Conservation (phyloP, 2,329 filamentous ascomycete species). For the Microcyclospora pomicola region DNA sequence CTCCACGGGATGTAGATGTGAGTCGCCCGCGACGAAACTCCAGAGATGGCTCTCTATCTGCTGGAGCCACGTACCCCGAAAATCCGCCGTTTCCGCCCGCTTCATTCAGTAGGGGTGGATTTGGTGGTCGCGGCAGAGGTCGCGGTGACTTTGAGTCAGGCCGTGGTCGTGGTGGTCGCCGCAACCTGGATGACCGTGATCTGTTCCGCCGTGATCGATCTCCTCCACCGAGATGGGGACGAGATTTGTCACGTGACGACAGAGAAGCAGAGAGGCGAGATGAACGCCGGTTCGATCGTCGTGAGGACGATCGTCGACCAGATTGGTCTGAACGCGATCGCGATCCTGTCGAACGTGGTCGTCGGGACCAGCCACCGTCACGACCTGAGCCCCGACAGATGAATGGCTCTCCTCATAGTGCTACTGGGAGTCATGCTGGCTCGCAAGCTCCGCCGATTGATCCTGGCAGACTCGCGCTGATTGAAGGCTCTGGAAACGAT, state of each 20-base stretch:
- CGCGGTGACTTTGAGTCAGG: conserved; percentile 38
- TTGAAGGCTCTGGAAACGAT: conserved; percentile 19
- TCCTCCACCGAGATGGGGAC: conserved; percentile 41
- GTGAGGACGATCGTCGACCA: conserved; percentile 28
- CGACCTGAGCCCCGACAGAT: conserved; percentile 17
- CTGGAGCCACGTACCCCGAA: conserved; percentile 58
- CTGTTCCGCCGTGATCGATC: conserved; percentile 41
- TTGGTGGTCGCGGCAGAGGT: conserved; percentile 30
- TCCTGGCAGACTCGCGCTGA: conserved; percentile 19
- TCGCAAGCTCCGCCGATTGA: conserved; percentile 17
- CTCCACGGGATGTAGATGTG: conserved; percentile 50
- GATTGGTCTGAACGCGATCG: conserved; percentile 26
- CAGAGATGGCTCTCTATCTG: conserved; percentile 58
- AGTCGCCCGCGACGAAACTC: conserved; percentile 55
- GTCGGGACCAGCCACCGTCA: conserved; percentile 17
- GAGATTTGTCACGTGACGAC: conserved; percentile 27
- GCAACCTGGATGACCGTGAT: conserved; percentile 36
- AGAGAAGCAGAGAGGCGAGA: conserved; percentile 27
- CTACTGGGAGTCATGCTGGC: conserved; percentile 6
- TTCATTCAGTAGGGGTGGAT: conserved; percentile 22
- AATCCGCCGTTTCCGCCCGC: conserved; percentile 44
- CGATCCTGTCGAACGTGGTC: conserved; percentile 15
- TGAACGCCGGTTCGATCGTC: conserved; percentile 32
- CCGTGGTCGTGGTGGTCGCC: conserved; percentile 34
- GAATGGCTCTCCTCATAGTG: conserved; percentile 12